Evolutionary conservation across 1,139 yeast genomes (phyloP), one percentile per base, ranked within the genome.

Genomic region (Candida frijolesensis): DNA sequence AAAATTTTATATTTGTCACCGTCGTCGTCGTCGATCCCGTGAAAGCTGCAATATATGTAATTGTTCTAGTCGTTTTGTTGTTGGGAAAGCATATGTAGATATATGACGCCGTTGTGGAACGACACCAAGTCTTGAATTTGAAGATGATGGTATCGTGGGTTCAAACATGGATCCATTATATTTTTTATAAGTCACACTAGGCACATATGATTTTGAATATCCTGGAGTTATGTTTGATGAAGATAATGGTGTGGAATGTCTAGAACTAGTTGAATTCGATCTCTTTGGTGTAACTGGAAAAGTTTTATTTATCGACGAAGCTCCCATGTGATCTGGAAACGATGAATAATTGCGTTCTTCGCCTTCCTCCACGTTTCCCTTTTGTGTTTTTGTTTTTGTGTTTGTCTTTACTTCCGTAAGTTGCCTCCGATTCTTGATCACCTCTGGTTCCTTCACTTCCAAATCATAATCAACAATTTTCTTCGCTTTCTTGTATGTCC

Each of bases 381-480:
- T 19, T 19, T 19, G 3, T 4, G 22, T 4, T n/a, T 30, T 30
- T 7, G 6, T n/a, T 30, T 30, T 30, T 7, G 11, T 30, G 4
- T 15, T 33, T 16, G 12, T 42, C 29, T 42, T 18, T 16, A 11
- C 18, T 42, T 32, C 30, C 29, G 4, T 25, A 5, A 25, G 29
- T 8, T 25, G 29, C 16, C 14, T 9, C 29, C 29, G 2, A 9
- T 25, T 25, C 29, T 6, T 9, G 29, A 25, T 2, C 7, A 9
- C 9, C 4, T 25, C 10, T 25, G 29, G 29, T 25, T 25, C 10
- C 2, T 25, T 25, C 29, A 11, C 30, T 42, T 42, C 38, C n/a
- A 43, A 34, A 35, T 43, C 46, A 43, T 11, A n/a, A 38, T 44
- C 42, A 29, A 16, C 4, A 29, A 30, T 14, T 14, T 19, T 30